phyloP scores from a whole-genome alignment of 208 protist species.

The Acanthamoeba healyi region DNA sequence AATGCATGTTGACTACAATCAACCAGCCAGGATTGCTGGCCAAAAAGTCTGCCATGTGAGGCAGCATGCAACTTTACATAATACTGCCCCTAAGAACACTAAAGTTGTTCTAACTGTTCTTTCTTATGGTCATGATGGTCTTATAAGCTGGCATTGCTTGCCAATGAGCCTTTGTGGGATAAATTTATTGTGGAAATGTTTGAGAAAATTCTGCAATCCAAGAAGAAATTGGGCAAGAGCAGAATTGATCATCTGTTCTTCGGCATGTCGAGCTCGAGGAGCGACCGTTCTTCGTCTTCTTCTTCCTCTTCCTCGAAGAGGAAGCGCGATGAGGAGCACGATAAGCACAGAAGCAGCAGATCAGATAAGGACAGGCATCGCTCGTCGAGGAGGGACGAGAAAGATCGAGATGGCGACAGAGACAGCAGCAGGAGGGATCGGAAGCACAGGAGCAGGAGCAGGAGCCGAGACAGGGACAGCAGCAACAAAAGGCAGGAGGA shows the following conservation, averaged over 20 bases:
- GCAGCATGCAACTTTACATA: too few species aligned
- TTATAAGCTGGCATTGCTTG: too few species aligned
- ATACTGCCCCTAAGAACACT: too few species aligned
- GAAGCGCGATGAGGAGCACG: background rate
- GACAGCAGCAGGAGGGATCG: background rate
- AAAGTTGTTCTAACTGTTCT: too few species aligned
- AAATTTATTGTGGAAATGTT: background rate
- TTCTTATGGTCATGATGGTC: too few species aligned
- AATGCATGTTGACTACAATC: too few species aligned
- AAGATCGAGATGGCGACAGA: background rate
- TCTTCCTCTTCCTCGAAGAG: background rate
- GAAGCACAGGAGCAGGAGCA: background rate
- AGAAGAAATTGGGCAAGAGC: background rate
- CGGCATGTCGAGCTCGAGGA: background rate
- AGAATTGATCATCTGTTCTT: background rate
- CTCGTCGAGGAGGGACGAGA: background rate
- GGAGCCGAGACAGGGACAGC: slow-evolving; percentile 1
- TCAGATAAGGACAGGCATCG: slow-evolving; percentile 6
- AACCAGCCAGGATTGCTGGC: too few species aligned
- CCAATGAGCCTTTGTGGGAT: background rate
- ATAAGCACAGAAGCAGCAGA: background rate
- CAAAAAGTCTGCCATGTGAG: too few species aligned
- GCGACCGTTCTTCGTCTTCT: background rate
- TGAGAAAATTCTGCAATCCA: background rate
- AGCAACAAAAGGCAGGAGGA: slow-evolving; percentile 6